Conservation (phyloP, 306 rosid genomes). For the Sophora flavescens region DNA sequence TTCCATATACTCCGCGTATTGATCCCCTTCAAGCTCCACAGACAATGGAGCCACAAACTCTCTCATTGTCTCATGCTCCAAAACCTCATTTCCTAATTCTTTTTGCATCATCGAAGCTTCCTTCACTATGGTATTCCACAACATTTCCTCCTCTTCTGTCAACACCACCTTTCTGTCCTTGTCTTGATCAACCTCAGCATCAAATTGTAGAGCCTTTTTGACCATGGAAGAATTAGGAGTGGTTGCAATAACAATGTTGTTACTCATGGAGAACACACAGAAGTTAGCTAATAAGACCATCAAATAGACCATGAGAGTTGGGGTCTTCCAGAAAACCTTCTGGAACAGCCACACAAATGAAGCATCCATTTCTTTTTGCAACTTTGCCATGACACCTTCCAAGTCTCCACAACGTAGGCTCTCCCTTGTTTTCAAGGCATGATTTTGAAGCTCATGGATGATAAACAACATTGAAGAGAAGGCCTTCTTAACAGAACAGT, state of each 20-base stretch:
- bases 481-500: conserved; percentile 62
- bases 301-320: conserved; percentile 68
- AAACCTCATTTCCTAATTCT: conserved; percentile 46
- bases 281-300: conserved; percentile 77
- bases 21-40: conserved; percentile 69
- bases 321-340: conserved; percentile 72
- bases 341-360: conserved; percentile 85
- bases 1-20: conserved; percentile 57
- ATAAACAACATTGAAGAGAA: conserved; percentile 73
- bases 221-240: conserved; percentile 37
- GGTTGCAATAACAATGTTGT: conserved; percentile 44
- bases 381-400: conserved; percentile 54
- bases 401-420: conserved; percentile 62
- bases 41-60: conserved; percentile 59
- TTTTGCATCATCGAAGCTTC: conserved; percentile 64
- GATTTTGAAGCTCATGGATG: conserved; percentile 67
- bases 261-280: conserved; percentile 61
- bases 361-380: conserved; percentile 65
- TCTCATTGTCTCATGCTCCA: conserved; percentile 52
- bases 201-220: conserved; percentile 33
- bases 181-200: conserved; percentile 20
- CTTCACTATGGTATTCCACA: conserved; percentile 67
- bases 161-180: conserved; percentile 43
- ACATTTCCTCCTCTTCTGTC: conserved; percentile 54
- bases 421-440: conserved; percentile 67